Evolutionary conservation across 352 stramenopile species (phyloP), one percentile per base, ranked within the genome.

Genomic region (Pythium vanterpoolii): DNA sequence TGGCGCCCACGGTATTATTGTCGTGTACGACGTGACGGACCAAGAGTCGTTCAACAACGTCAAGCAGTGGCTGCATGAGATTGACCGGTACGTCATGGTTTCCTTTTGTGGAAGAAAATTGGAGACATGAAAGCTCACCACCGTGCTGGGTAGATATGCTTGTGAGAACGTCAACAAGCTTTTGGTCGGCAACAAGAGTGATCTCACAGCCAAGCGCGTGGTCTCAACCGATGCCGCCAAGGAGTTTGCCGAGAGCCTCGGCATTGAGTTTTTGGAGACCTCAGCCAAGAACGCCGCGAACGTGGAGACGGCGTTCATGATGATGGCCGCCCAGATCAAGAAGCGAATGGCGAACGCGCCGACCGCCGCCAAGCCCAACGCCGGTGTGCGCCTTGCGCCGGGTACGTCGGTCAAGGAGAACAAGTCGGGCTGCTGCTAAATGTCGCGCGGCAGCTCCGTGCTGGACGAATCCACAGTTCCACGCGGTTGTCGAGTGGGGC

Each of bases 21-120:
- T 99, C 14, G 96, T 99, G 62, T 99, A 99, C 75, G 98, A 99
- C 67, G 95, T 99, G 39, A 99, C 97, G 53, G 95, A 99, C 77
- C 82, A 93, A 40, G 95, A 98, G 70, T 98, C 91, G 6, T 98
- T 98, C 79, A 95, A 98, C 73, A 96, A 99, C 67, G 96, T 99
- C 24, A 98, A 98, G 79, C 95, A 99, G 71, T 99, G 97, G 97
- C 82, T 99, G 27, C 96, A 98, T 64, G 94, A 98, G 59, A 90
- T 92, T 47, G 79, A 92, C 75, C 77, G 81, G 79, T 90, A 51
- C 50, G 68, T 66, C n/a, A 11, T 33, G 21, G 2, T 21, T n/a
- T 9, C 31, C 6, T 38, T 31, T 16, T n/a, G 26, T 39, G 40
- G 24, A 36, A 48, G 23, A 45, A 45, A 53, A 3, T n/a, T n/a